Base-by-base conservation (phyloP, 352 stramenopile species). In the Phytophthora aleatoria region DNA sequence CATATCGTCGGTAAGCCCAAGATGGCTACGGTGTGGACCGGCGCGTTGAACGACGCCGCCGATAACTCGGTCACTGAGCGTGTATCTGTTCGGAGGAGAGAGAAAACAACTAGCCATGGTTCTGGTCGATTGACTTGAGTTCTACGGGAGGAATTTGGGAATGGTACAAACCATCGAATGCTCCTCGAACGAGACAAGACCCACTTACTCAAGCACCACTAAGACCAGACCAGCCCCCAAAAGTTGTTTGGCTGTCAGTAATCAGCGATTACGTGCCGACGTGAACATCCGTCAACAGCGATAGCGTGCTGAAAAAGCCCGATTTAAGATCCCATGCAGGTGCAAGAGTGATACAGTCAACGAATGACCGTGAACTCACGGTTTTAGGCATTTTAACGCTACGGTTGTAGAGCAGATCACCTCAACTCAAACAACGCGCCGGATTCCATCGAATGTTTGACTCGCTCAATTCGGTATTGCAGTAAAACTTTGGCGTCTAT, bases 41-140 rank as follows among this genome's bases (percentile, higher is more conserved):
- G 16, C 20, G 9, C 50, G 31, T 26, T 54, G 41, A 10, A 66
- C 28, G 11, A 59, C 58, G 6, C 26, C 30, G 9, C 57, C 47
- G n/a, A 64, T 64, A 3, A 64, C 42, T 33, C 15, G 13, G 24
- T 66, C 58, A 28, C 58, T 60, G 9, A 60, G 41, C 11, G 42
- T 24, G 13, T 49, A 50, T 13, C 30, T 43, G 39, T 39, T 53
- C 13, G 49, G 58, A 1, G 58, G 58, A 16, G 38, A 27, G 7
- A 66, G 35, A n/a, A 47, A 65, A 15, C 57, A 60, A n/a, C 39
- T 65, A 7, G 57, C 16, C 48, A 65, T 59, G 38, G 12, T 24
- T 20, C 13, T 45, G 39, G 4, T 45, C 5, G 39, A 45, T 45
- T 12, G 44, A 7, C 33, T 41, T 35, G 30, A 28, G 30, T 9